Base-by-base conservation (phyloP, 163 green algal genomes). In the Volvox carteri region DNA sequence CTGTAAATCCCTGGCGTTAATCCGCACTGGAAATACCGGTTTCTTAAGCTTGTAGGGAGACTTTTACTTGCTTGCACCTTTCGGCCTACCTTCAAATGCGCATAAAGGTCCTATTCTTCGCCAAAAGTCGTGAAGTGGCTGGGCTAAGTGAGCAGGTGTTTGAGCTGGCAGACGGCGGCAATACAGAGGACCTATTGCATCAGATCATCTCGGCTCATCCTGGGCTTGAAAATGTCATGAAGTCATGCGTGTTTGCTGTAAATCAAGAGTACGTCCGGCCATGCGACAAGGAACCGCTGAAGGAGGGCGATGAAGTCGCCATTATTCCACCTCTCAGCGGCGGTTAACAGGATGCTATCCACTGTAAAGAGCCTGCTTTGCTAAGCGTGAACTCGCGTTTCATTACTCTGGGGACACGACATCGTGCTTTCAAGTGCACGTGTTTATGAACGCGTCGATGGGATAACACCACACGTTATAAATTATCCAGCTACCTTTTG, bases 221-320 rank as follows among this genome's bases (percentile, higher is more conserved):
- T 23, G 85, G 42, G 35, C 74, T 96, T 28, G 72, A 87, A 18
- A 79, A 72, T 16, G 88, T 96, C 19, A 88, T 94, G 84, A 83
- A 75, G 30, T 89, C 88, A 9, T 93, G 90, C 67, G 91, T 96
- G 21, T 89, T 96, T 19, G 92, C 93, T 5, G 85, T 94, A 23
- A 96, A 96, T 33, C 91, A 94, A 54, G 93, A 96, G 70, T 96
- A 96, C 65, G 58, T 96, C 25, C 21, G 86, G 11, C 85, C 70
- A 8, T 78, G 62, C 8, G 58, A 93, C 37, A 85, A 65, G 6
- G 44, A 86, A 35, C 11, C 42, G 9, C 68, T 96, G 14, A 92
- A 93, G 25, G 83, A 92, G 41, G 91, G 92, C 0, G 93, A 96
- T 35, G 93, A 96, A 79, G 80, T 96, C 25, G 93, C 93, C 9